A percentile compares a stretch with the other conserved stretches of the same genome.
Evolutionary conservation across 2,329 filamentous ascomycete species (phyloP).

Genomic region (Aureobasidium sp.): DNA sequence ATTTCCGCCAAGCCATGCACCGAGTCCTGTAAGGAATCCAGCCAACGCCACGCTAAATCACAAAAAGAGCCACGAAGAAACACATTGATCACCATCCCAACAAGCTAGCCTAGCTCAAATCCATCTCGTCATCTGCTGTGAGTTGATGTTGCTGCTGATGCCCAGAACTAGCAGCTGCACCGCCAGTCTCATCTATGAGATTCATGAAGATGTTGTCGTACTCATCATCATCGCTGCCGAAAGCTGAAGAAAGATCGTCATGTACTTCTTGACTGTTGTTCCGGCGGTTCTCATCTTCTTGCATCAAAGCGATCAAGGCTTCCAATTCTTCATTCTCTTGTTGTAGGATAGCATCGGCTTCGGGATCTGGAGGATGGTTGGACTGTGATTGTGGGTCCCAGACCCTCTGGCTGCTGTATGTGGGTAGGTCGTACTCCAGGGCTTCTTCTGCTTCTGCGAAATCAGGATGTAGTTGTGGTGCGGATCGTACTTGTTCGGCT

Average conservation of each 20-base stretch:
- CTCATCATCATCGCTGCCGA: slow-evolving; percentile 48
- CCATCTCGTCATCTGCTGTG: slow-evolving; percentile 33
- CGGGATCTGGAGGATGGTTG: slow-evolving; percentile 21
- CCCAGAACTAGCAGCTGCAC: background rate
- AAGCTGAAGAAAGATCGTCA: slow-evolving; percentile 23
- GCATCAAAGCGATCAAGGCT: slow-evolving; percentile 39
- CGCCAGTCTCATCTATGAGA: slow-evolving; percentile 44
- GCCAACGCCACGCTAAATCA: slow-evolving; percentile 10
- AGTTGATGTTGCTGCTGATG: slow-evolving; percentile 18
- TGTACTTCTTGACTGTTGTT: slow-evolving; percentile 13
- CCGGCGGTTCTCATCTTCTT: slow-evolving; percentile 18
- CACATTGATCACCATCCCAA: background rate
- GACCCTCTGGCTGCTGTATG: background rate
- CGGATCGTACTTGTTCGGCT: slow-evolving; percentile 35
- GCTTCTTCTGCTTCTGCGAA: slow-evolving; percentile 20
- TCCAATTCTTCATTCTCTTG: slow-evolving; percentile 41
- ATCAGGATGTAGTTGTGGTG: slow-evolving; percentile 25
- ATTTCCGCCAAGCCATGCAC: background rate
- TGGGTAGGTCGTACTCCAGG: slow-evolving; percentile 16
- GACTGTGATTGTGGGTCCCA: slow-evolving; percentile 17
- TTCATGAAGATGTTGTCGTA: slow-evolving; percentile 61
- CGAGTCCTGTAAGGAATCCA: background rate
- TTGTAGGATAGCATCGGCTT: slow-evolving; percentile 34
- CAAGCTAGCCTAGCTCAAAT: slow-evolving; percentile 20
- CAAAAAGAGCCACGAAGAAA: background rate